Base-by-base conservation (phyloP, 495 filamentous ascomycete genomes). In the Jackrogersella minutella region DNA sequence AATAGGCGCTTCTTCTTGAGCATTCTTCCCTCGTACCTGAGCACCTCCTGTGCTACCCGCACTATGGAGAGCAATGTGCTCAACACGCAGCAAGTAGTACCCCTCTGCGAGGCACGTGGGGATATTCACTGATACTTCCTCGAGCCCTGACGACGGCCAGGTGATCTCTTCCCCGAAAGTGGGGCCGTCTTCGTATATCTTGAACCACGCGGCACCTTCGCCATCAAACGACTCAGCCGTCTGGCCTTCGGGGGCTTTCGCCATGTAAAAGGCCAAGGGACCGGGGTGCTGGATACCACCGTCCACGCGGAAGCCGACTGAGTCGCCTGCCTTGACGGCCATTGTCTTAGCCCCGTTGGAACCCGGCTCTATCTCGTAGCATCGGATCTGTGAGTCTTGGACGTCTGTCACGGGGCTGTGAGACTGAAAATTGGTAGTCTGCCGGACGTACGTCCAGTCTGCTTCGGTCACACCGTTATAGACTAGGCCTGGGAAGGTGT, bases 241-340 rank as follows among this genome's bases (percentile, higher is more conserved):
- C 26, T 49, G 44, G 2, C 44, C 44, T n/a, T 24, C 13, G 5
- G 44, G 44, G 7, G 44, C 44, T 17, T 49, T 49, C 5, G 44
- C 44, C 44, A 49, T 49, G n/a, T 49, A 49, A 14, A 49, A 49
- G 44, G 44, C 44, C 5, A 49, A 31, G 44, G 44, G 44, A n/a
- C 44, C 44, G 11, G 44, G 44, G n/a, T 49, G 44, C n/a, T 17
- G n/a, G 26, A 49, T 30, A 1, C 2, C 44, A 14, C 24, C 14
- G 6, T 49, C 44, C 24, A 49, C 44, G 44, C 44, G 44, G 26
- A 49, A 49, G 7, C 44, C 44, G 14, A 49, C 44, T 5, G 26
- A 17, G 44, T 49, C 44, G 3, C 44, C 44, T 30, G 44, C 44
- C 44, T 49, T 49, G 8, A 49, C 44, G 7, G 22, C 44, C 44